These are phyloP conservation scores for Megacollybia marginata DNA, from an alignment of 768 basidiomycete species.

Conservation along the genomic window DNA sequence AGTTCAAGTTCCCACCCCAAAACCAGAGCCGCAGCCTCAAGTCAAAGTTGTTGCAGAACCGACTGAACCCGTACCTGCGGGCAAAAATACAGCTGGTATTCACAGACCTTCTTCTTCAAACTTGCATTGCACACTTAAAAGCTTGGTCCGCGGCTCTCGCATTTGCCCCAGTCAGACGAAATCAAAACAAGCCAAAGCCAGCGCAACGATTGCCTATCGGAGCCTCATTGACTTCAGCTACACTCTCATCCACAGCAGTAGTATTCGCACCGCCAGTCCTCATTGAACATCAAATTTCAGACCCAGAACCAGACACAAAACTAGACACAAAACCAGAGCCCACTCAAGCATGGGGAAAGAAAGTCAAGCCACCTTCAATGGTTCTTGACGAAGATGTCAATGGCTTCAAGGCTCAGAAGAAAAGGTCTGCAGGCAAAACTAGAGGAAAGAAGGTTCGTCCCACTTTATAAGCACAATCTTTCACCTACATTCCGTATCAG, in stretches of 20 bases:
- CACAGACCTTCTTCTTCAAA: slow-evolving; percentile 52
- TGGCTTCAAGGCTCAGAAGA: slow-evolving; percentile 60
- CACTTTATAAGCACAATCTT: background rate
- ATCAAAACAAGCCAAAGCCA: slow-evolving; percentile 51
- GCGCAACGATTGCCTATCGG: slow-evolving; percentile 52
- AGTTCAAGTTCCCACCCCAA: slow-evolving; percentile 2
- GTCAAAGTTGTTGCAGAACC: slow-evolving; percentile 8
- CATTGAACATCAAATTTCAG: slow-evolving; percentile 24
- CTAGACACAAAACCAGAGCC: slow-evolving; percentile 27
- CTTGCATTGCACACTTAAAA: slow-evolving; percentile 28
- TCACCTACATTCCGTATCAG: slow-evolving; percentile 23
- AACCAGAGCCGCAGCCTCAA: no score
- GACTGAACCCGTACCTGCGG: slow-evolving; percentile 20
- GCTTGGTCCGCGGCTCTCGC: slow-evolving; percentile 89
- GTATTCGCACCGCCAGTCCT: slow-evolving; percentile 65
- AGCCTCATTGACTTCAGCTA: slow-evolving; percentile 39
- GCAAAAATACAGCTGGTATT: slow-evolving; percentile 53
- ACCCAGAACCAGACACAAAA: slow-evolving; percentile 23
- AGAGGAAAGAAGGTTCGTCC: slow-evolving; percentile 54
- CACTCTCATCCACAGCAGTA: slow-evolving; percentile 47
- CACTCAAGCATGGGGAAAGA: slow-evolving; percentile 74
- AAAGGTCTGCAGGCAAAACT: slow-evolving; percentile 45
- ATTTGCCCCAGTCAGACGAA: slow-evolving; percentile 76
- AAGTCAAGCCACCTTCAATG: slow-evolving; percentile 88
- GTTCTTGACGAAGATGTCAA: slow-evolving; percentile 85